A percentile compares a stretch with the other conserved stretches of the same genome.
Evolutionary conservation across 768 basidiomycete species (phyloP).

Genomic region (Boletus rubescentipes): DNA sequence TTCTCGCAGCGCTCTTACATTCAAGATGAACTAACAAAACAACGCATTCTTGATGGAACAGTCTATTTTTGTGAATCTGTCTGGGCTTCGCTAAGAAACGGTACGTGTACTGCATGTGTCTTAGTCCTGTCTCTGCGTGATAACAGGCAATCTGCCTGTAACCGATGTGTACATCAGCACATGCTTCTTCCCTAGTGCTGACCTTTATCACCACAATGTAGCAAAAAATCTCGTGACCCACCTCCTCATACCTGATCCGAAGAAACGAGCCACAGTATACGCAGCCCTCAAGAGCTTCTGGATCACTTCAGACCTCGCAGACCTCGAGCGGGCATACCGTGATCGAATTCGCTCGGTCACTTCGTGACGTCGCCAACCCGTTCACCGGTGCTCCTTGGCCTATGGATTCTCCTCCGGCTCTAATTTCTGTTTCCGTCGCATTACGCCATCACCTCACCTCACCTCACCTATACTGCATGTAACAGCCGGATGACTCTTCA

Average conservation of each 20-base stretch:
- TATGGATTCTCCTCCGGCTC: background rate
- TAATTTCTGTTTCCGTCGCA: background rate
- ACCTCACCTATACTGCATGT: constrained; percentile 5
- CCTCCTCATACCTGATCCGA: constrained; percentile 60
- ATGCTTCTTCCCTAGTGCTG: constrained; percentile 2
- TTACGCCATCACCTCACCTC: too few relatives aligned
- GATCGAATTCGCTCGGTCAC: constrained; percentile 42
- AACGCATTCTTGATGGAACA: constrained; percentile 63
- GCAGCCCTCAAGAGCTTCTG: constrained; percentile 61
- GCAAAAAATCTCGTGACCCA: constrained; percentile 58
- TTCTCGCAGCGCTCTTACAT: constrained; percentile 36
- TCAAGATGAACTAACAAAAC: constrained; percentile 63
- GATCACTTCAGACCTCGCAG: constrained; percentile 62
- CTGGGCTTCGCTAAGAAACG: constrained; percentile 60
- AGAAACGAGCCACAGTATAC: constrained; percentile 60
- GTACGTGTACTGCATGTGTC: constrained; percentile 37
- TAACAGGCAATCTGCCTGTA: constrained; percentile 1
- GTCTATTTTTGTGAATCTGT: constrained; percentile 53
- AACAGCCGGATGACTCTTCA: background rate
- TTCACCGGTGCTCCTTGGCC: background rate
- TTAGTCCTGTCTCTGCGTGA: background rate
- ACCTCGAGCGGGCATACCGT: constrained; percentile 60
- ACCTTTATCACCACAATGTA: constrained; percentile 4
- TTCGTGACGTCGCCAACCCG: constrained; percentile 8
- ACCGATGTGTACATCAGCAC: background rate